A percentile compares a stretch with the other conserved stretches of the same genome.
Conservation (phyloP, 2,329 filamentous ascomycete species). For the Magnaporthiopsis poae region DNA sequence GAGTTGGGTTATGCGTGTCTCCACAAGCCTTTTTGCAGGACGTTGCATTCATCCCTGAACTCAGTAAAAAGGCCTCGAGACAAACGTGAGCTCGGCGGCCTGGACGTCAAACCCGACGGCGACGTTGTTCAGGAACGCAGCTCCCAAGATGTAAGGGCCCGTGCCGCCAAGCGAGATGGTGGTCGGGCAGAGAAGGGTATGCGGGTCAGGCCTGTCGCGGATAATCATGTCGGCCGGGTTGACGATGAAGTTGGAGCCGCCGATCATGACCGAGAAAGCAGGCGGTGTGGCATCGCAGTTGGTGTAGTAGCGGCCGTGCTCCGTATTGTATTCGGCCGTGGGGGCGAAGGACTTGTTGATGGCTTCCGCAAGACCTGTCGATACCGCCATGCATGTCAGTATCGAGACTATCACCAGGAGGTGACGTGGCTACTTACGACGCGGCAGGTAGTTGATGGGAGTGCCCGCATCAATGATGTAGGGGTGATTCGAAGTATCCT, state of each 20-base stretch:
- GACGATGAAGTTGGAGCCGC: slow-evolving; percentile 33
- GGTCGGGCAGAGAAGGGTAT: slow-evolving; percentile 38
- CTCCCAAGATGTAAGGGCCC: slow-evolving; percentile 40
- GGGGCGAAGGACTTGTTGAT: slow-evolving; percentile 39
- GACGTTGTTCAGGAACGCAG: slow-evolving; percentile 41
- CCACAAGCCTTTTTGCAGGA: too few relatives aligned
- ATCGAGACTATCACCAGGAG: neutral
- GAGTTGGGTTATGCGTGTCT: neutral
- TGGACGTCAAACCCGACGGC: slow-evolving; percentile 30
- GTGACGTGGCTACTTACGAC: slow-evolving; percentile 26
- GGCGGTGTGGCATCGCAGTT: slow-evolving; percentile 38
- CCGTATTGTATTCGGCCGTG: slow-evolving; percentile 34
- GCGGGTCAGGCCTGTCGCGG: slow-evolving; percentile 29
- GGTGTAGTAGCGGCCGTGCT: slow-evolving; percentile 39
- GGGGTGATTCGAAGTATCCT: slow-evolving; percentile 32
- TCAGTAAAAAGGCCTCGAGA: slow-evolving; percentile 16
- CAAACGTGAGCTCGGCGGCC: slow-evolving; percentile 19
- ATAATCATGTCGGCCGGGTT: slow-evolving; percentile 40
- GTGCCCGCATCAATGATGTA: slow-evolving; percentile 45
- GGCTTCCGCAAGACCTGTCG: slow-evolving; percentile 34
- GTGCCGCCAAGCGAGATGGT: slow-evolving; percentile 33
- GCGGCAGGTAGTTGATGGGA: slow-evolving; percentile 40
- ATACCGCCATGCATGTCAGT: neutral
- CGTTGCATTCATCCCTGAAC: neutral
- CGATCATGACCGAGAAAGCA: slow-evolving; percentile 34